Evolutionary conservation across 306 rosid species (phyloP).

Genomic region (Astragalus glycyphyllos): DNA sequence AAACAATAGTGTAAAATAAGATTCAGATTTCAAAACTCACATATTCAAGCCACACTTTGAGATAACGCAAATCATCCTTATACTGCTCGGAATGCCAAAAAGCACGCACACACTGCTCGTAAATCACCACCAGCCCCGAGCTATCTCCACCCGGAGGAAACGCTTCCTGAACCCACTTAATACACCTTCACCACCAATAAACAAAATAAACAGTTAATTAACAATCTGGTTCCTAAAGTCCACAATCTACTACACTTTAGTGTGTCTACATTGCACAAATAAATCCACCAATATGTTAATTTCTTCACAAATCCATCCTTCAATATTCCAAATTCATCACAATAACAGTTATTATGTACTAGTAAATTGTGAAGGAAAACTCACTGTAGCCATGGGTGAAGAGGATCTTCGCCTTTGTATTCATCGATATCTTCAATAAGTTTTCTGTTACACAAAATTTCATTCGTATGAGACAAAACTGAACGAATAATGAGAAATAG

Average conservation of each 20-base stretch:
- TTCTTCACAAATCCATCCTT: neutral
- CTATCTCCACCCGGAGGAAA: constrained; percentile 92
- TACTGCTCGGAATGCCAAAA: constrained; percentile 89
- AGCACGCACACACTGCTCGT: constrained; percentile 87
- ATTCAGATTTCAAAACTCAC: constrained; percentile 48
- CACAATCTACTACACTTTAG: neutral
- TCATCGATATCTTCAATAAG: constrained; percentile 75
- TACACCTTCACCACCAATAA: constrained; percentile 60
- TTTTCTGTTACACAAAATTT: constrained; percentile 39
- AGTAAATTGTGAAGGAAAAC: constrained; percentile 18
- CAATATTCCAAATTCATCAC: neutral
- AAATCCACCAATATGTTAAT: neutral
- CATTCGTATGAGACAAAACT: neutral
- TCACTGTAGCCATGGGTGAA: constrained; percentile 89
- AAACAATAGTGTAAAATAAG: neutral
- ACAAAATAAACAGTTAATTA: neutral
- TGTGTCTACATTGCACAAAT: neutral
- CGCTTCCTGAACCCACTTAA: constrained; percentile 96
- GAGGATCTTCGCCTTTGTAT: constrained; percentile 86
- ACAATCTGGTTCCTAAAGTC: neutral
- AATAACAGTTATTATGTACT: neutral
- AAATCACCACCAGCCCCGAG: constrained; percentile 85
- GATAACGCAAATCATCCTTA: constrained; percentile 86
- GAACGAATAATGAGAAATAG: neutral
- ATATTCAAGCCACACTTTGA: constrained; percentile 97